Percentiles rank a stretch among this genome's conserved stretches.
phyloP scores from a whole-genome alignment of 495 filamentous ascomycete genomes.

The Aspergillus ostianus region DNA sequence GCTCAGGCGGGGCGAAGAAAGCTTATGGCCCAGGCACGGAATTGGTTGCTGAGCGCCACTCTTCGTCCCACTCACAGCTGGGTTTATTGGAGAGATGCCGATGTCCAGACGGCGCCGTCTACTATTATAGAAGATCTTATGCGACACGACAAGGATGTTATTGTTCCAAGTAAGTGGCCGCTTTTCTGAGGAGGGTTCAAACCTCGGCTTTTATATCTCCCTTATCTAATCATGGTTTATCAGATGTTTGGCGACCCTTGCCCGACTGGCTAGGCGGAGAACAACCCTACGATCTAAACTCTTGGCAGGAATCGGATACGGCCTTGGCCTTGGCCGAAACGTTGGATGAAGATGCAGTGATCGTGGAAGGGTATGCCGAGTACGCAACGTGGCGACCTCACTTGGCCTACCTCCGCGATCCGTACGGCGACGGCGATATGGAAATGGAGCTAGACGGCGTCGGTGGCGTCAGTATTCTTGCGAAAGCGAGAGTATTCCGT shows the following conservation, averaged over 20 bases:
- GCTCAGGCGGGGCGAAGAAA: constrained; percentile 93
- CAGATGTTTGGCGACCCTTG: constrained; percentile 97
- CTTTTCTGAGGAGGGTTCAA: not conserved
- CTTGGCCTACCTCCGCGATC: constrained; percentile 94
- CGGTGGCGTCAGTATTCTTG: constrained; percentile 94
- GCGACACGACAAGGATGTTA: constrained; percentile 98
- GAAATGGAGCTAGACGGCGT: constrained; percentile 99
- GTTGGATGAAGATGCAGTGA: constrained; percentile 96
- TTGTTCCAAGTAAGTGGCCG: constrained; percentile 87
- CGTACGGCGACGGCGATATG: constrained; percentile 97
- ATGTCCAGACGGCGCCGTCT: constrained; percentile 93
- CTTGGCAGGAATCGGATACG: constrained; percentile 99
- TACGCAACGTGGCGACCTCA: constrained; percentile 99
- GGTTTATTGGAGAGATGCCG: constrained; percentile 99
- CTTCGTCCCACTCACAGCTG: constrained; percentile 94
- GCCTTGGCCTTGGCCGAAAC: constrained; percentile 91
- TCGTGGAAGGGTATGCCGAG: constrained; percentile 98
- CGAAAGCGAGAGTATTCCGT: constrained; percentile 93
- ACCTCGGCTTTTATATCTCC: constrained; percentile 4
- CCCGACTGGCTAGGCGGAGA: constrained; percentile 99
- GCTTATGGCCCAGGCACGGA: constrained; percentile 95
- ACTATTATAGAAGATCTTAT: constrained; percentile 98
- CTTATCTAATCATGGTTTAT: constrained; percentile 10
- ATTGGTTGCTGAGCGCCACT: constrained; percentile 94
- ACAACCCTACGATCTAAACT: constrained; percentile 98